phyloP scores from a whole-genome alignment of 75 land plant species.

The Pinus albicaulis region DNA sequence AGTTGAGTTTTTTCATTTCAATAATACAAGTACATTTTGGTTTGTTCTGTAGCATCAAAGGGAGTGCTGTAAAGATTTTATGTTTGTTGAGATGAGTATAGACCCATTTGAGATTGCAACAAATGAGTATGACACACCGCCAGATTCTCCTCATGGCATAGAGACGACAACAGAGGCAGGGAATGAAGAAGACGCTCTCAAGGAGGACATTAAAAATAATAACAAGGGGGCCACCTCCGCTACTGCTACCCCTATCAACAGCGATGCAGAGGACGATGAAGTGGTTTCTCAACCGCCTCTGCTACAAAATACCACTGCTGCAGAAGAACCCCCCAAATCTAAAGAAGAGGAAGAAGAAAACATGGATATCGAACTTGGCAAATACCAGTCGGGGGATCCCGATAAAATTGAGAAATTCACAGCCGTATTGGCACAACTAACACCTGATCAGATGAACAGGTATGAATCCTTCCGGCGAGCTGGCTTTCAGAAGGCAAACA shows the following conservation, averaged over 20 bases:
- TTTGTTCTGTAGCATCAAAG: not conserved
- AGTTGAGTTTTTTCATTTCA: too few relatives aligned
- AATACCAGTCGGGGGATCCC: not conserved
- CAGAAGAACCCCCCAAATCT: not conserved
- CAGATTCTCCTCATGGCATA: not conserved
- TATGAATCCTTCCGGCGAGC: conserved; percentile 95
- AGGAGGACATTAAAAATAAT: not conserved
- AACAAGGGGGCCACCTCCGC: not conserved
- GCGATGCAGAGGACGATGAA: not conserved
- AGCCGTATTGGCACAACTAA: conserved; percentile 74
- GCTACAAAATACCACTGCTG: not conserved
- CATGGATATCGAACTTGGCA: not conserved
- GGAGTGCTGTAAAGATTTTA: not conserved
- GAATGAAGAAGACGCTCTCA: not conserved
- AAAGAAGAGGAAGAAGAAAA: not conserved
- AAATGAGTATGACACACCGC: not conserved
- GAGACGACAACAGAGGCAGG: too few relatives aligned
- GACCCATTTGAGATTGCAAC: conserved; percentile 3
- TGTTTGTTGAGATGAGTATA: not conserved
- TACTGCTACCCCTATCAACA: not conserved
- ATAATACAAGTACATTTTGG: not conserved
- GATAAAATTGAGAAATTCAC: conserved; percentile 20
- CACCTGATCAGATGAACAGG: conserved; percentile 91
- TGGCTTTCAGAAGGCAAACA: conserved; percentile 85
- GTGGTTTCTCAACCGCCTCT: not conserved